These are phyloP conservation scores for Sporothrix mexicana DNA, from an alignment of 2,329 filamentous ascomycete genomes.

Conservation along the genomic window DNA sequence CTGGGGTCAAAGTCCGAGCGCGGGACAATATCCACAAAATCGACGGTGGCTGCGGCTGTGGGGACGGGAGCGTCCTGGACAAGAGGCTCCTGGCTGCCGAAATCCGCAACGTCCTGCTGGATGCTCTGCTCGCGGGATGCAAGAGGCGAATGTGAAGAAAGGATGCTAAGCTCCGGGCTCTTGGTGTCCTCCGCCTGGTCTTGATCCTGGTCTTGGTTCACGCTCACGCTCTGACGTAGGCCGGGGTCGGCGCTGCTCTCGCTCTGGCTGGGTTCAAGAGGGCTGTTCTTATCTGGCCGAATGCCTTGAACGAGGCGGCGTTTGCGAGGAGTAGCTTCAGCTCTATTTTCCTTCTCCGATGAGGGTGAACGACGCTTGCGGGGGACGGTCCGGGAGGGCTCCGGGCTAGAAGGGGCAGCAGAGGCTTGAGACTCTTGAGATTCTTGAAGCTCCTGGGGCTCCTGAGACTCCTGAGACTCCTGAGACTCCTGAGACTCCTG, in stretches of 20 bases:
- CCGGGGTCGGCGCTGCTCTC: neutral
- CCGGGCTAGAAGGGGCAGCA: too few species aligned
- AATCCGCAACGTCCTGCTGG: neutral
- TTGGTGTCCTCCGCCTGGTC: too few species aligned
- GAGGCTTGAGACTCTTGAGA: slow-evolving; percentile 22
- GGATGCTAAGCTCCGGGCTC: too few species aligned
- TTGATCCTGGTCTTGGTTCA: slow-evolving; percentile 8
- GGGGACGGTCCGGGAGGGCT: neutral
- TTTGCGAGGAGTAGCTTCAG: neutral
- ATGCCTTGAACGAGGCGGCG: slow-evolving; percentile 8
- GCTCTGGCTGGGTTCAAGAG: slow-evolving; percentile 18
- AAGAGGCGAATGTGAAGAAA: slow-evolving; percentile 22
- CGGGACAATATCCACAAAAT: slow-evolving; percentile 25
- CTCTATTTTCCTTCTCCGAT: slow-evolving; percentile 13
- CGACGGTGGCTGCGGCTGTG: neutral
- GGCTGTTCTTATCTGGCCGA: neutral
- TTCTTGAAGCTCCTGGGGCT: slow-evolving; percentile 13
- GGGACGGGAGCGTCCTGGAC: neutral
- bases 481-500: slow-evolving; percentile 5
- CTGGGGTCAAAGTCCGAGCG: slow-evolving; percentile 32
- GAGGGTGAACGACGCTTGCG: neutral
- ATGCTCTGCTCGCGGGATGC: neutral
- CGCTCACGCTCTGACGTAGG: neutral
- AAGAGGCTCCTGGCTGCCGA: neutral
- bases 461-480: slow-evolving; percentile 18